phyloP scores from a whole-genome alignment of 2,329 filamentous ascomycete genomes.

The Phaeosphaeriaceae sp. region DNA sequence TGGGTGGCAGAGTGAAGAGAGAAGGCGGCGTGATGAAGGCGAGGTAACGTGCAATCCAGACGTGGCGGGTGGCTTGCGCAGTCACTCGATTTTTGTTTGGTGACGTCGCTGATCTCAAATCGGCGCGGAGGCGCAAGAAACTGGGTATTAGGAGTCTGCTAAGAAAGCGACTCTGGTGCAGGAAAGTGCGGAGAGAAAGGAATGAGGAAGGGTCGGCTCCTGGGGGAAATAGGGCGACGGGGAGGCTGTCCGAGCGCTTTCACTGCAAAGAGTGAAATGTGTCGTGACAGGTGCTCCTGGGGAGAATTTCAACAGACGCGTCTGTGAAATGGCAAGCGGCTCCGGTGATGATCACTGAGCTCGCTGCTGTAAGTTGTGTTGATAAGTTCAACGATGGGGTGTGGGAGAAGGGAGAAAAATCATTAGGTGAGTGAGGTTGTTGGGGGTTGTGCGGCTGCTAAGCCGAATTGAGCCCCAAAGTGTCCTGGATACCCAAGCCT shows the following conservation, averaged over 20 bases:
- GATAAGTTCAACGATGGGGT: constrained; percentile 42
- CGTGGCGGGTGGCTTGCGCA: constrained; percentile 22
- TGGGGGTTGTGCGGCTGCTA: constrained; percentile 24
- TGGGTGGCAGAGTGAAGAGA: constrained; percentile 13
- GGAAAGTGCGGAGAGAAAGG: constrained; percentile 28
- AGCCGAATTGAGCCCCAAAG: constrained; percentile 4
- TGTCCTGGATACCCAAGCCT: constrained; percentile 1
- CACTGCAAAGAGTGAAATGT: constrained; percentile 37
- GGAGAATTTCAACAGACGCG: constrained; percentile 46
- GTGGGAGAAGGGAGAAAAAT: constrained; percentile 20
- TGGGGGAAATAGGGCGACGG: constrained; percentile 36
- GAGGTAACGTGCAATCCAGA: too few species aligned
- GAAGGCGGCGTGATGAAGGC: constrained; percentile 14
- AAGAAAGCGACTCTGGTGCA: constrained; percentile 34
- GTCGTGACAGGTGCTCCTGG: constrained; percentile 40
- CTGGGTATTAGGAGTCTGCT: constrained; percentile 35
- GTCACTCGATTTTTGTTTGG: constrained; percentile 23
- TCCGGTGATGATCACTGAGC: constrained; percentile 37
- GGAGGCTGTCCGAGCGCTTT: constrained; percentile 44
- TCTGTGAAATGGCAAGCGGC: constrained; percentile 50
- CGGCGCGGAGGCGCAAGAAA: constrained; percentile 22
- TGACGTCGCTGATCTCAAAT: constrained; percentile 40
- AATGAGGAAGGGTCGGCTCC: constrained; percentile 34
- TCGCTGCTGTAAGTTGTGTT: constrained; percentile 40
- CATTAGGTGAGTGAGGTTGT: constrained; percentile 25